phyloP scores from a whole-genome alignment of 495 filamentous ascomycete species.

The Aspergillus carlsbadensis region DNA sequence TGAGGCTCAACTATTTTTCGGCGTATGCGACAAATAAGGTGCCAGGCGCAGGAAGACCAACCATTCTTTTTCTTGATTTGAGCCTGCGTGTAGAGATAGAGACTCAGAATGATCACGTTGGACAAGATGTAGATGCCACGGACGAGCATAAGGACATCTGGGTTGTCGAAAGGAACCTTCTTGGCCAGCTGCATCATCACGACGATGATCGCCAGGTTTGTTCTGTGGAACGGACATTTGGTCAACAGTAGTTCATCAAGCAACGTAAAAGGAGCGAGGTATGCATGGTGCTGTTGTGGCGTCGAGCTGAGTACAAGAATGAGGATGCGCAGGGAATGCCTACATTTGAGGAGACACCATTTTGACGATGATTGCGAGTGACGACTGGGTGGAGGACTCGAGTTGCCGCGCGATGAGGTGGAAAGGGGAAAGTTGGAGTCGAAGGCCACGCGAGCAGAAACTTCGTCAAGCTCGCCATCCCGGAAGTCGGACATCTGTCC shows the following conservation, averaged over 20 bases:
- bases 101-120: conserved; percentile 79
- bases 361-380: conserved; percentile 25
- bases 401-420: conserved; percentile 15
- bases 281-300: neutral
- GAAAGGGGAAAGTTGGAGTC: conserved; percentile 8
- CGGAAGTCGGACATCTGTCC: conserved; percentile 32
- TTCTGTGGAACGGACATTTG: conserved; percentile 50
- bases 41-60: conserved; percentile 37
- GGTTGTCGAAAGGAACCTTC: conserved; percentile 92
- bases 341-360: conserved; percentile 52
- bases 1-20: neutral
- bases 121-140: conserved; percentile 81
- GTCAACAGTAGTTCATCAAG: conserved; percentile 3
- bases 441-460: conserved; percentile 29
- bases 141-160: conserved; percentile 76
- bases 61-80: conserved; percentile 94
- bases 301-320: neutral
- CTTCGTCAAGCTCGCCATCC: conserved; percentile 19
- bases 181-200: conserved; percentile 98
- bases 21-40: neutral
- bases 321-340: conserved; percentile 14
- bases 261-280: neutral
- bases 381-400: conserved; percentile 11
- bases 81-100: conserved; percentile 80
- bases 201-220: conserved; percentile 90